Evolutionary conservation across 2,329 filamentous ascomycete genomes (phyloP), one percentile per base, ranked within the genome.

Genomic region (Claviceps sorghi): DNA sequence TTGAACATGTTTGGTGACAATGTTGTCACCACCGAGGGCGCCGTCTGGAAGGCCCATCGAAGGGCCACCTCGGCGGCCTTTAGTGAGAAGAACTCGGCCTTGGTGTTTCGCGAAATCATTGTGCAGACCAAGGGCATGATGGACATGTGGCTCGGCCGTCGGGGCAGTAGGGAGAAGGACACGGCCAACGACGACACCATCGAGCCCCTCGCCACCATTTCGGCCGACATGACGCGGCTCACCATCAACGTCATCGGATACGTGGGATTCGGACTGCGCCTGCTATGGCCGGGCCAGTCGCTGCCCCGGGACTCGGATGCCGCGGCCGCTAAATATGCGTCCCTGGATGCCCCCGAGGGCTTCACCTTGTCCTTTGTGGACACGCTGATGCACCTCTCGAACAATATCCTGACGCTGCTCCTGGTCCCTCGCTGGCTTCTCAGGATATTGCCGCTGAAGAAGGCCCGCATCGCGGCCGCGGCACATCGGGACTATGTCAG

Each of bases 1-100:
- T 56, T 72, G 50, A 57, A 60, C 15, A 60, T 64, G 52, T 90
- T 84, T 62, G 86, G 86, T 38, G 74, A 79, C 52, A 91, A 87
- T 62, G 75, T 90, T 1, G 67, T 90, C 22, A 80, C 79, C 0
- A 80, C 82, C 2, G 86, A 90, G 64, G 85, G 85, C 1, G 62
- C 71, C 1, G 67, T 76, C 30, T 91, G 85, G 86, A 80, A 81
- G 34, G 74, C 78, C 66, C 86, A 91, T 64, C 78, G 86, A 55
- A 88, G 85, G 66, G 76, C 82, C 44, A 84, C 81, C 0, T 78
- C 82, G 30, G 80, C 84, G 0, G 79, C 79, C 4, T 90, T 91
- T 65, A 87, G 83, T 53, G 86, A 91, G 69, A 81, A 77, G 67
- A 90, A 88, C 64, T 83, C 86, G 53, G 72, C 75, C 15, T 64